A percentile compares a stretch with the other conserved stretches of the same genome.
Evolutionary conservation across 176 grass and related monocot species (phyloP).

Genomic region (Juncus effusus): DNA sequence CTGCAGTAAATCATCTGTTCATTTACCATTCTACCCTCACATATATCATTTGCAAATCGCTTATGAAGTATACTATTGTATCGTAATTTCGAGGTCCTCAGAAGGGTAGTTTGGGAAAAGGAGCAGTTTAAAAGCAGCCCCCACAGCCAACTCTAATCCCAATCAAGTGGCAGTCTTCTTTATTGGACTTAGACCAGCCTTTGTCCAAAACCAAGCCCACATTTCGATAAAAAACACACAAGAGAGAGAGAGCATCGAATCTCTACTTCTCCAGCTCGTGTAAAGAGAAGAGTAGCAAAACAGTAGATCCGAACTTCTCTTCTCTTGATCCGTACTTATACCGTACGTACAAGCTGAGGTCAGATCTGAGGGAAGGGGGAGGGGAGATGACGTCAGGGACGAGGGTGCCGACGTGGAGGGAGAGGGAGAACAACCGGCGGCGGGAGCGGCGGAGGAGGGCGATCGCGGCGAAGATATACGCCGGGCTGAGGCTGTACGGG

Average conservation of each 20-base stretch:
- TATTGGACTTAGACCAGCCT: constrained; percentile 33
- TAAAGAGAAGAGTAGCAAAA: background rate
- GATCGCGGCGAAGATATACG: constrained; percentile 95
- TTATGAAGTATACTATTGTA: no score
- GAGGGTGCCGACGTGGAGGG: constrained; percentile 54
- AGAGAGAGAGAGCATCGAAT: background rate
- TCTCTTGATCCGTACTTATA: background rate
- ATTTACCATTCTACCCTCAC: constrained; percentile 5
- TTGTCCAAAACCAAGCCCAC: constrained; percentile 12
- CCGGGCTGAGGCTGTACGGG: constrained; percentile 73
- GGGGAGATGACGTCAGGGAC: constrained; percentile 42
- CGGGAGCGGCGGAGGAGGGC: constrained; percentile 79
- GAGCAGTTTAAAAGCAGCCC: constrained; percentile 10
- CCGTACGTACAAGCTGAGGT: background rate
- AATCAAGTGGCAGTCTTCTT: constrained; percentile 28
- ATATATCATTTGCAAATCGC: no score
- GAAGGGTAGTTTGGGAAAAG: constrained; percentile 4
- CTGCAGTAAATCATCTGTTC: constrained; percentile 11
- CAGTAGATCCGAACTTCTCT: constrained; percentile 21
- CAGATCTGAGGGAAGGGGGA: constrained; percentile 11
- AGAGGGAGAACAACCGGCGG: constrained; percentile 82
- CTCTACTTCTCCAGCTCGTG: constrained; percentile 16
- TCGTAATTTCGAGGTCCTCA: no score
- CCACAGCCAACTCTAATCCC: constrained; percentile 22
- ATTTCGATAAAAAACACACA: constrained; percentile 17